Conservation (phyloP, 805 yeast genomes). For the Barnettozyma populi region DNA sequence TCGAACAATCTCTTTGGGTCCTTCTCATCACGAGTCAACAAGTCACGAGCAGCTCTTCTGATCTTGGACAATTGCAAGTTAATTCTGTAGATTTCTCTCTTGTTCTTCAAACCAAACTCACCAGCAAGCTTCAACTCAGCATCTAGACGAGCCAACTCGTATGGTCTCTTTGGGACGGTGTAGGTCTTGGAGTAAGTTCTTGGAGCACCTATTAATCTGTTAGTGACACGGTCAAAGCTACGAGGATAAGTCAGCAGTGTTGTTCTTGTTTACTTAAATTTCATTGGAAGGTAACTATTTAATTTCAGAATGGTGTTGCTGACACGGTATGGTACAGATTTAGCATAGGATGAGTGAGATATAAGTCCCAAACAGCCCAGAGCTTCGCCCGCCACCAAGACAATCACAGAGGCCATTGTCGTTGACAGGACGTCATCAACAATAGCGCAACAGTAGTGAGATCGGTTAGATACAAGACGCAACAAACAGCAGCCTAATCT, state of each 20-base stretch:
- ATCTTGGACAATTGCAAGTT: constrained; percentile 98
- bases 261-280: not conserved
- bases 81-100: constrained; percentile 99
- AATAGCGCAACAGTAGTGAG: not conserved
- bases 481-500: constrained; percentile 1
- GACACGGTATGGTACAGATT: not conserved
- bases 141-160: constrained; percentile 99
- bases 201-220: constrained; percentile 74
- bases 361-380: not conserved
- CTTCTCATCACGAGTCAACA: constrained; percentile 99
- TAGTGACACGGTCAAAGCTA: constrained; percentile 11
- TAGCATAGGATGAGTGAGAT: not conserved
- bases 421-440: not conserved
- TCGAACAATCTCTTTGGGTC: constrained; percentile 99
- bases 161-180: constrained; percentile 99
- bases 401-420: not conserved
- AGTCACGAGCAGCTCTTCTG: constrained; percentile 99
- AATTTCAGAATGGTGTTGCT: constrained; percentile 5
- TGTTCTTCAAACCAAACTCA: constrained; percentile 99
- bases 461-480: not conserved
- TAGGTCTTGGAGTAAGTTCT: constrained; percentile 99
- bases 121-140: constrained; percentile 99
- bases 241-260: not conserved
- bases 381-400: not conserved
- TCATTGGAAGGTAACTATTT: constrained; percentile 1